Percentiles rank a stretch among this genome's conserved stretches.
Evolutionary conservation across 495 filamentous ascomycete species (phyloP).

Genomic region (Lasiosphaeria ovina): DNA sequence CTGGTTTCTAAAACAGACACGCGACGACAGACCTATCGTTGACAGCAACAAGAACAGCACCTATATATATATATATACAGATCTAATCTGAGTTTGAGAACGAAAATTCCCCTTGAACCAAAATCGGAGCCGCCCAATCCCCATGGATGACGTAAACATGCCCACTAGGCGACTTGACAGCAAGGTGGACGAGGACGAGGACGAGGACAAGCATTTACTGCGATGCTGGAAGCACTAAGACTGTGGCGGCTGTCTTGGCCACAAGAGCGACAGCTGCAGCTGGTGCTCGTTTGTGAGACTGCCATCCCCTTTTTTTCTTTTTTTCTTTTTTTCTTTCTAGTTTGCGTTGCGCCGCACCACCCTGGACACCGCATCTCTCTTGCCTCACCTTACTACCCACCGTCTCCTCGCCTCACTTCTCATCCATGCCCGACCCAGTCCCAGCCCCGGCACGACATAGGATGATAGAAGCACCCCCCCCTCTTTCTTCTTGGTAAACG

Average conservation of each 20-base stretch:
- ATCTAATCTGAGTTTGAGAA: too few relatives aligned
- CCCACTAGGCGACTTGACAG: too few relatives aligned
- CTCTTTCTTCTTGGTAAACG: too few relatives aligned
- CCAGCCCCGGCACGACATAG: not conserved
- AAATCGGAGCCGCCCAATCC: too few relatives aligned
- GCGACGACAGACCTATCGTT: not conserved
- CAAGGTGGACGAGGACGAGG: not conserved
- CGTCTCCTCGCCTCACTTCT: not conserved
- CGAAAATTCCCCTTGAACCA: too few relatives aligned
- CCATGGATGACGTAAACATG: too few relatives aligned
- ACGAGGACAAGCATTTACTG: slow-evolving; percentile 29
- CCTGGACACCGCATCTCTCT: too few relatives aligned
- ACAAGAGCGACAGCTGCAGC: slow-evolving; percentile 41
- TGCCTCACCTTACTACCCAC: too few relatives aligned
- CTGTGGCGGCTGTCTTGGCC: slow-evolving; percentile 41
- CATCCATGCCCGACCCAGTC: not conserved
- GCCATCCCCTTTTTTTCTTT: not conserved
- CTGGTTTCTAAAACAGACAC: too few relatives aligned
- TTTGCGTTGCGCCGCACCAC: too few relatives aligned
- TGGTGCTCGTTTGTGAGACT: slow-evolving; percentile 53
- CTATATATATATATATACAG: too few relatives aligned
- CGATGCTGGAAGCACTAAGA: slow-evolving; percentile 49
- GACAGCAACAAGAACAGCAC: too few relatives aligned
- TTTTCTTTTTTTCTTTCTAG: not conserved
- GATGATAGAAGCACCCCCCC: not conserved